These are phyloP conservation scores for Catunica adiposa DNA, from an alignment of 2,329 filamentous ascomycete genomes.

Conservation along the genomic window DNA sequence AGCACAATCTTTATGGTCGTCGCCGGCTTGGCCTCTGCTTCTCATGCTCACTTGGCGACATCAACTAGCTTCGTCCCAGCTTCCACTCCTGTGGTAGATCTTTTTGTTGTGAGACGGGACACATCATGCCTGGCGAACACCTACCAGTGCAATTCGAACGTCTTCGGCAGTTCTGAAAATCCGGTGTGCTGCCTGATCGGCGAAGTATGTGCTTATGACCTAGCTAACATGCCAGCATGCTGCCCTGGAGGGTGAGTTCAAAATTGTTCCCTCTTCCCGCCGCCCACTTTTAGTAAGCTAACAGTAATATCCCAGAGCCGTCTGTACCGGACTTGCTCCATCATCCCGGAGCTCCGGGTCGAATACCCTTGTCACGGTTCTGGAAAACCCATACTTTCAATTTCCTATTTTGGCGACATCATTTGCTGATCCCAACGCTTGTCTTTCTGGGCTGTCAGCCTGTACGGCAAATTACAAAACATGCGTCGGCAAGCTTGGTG, in stretches of 20 bases:
- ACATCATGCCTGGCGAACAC: background rate
- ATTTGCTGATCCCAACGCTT: slow-evolving; percentile 34
- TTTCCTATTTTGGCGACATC: slow-evolving; percentile 41
- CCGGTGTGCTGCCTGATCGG: slow-evolving; percentile 34
- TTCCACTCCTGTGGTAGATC: background rate
- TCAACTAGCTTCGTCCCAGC: background rate
- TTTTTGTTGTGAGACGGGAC: background rate
- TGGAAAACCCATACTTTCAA: slow-evolving; percentile 41
- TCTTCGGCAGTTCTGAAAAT: slow-evolving; percentile 26
- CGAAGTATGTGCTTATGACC: slow-evolving; percentile 34
- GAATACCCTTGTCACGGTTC: slow-evolving; percentile 30
- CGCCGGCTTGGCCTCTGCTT: background rate
- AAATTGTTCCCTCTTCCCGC: no score
- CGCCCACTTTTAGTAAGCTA: no score
- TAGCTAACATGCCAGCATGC: slow-evolving; percentile 33
- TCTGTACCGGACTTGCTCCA: slow-evolving; percentile 41
- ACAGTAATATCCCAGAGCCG: slow-evolving; percentile 26
- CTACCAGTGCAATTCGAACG: slow-evolving; percentile 20
- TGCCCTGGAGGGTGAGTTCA: slow-evolving; percentile 34
- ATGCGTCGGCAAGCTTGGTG: slow-evolving; percentile 34
- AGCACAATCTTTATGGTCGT: background rate
- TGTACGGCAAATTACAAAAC: slow-evolving; percentile 38
- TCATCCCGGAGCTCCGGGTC: slow-evolving; percentile 23
- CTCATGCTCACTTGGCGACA: background rate
- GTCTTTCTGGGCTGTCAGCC: slow-evolving; percentile 32